A percentile compares a stretch with the other conserved stretches of the same genome.
These are phyloP conservation scores for Lagenidium sp. DNA, from an alignment of 352 stramenopile species.

Conservation along the genomic window DNA sequence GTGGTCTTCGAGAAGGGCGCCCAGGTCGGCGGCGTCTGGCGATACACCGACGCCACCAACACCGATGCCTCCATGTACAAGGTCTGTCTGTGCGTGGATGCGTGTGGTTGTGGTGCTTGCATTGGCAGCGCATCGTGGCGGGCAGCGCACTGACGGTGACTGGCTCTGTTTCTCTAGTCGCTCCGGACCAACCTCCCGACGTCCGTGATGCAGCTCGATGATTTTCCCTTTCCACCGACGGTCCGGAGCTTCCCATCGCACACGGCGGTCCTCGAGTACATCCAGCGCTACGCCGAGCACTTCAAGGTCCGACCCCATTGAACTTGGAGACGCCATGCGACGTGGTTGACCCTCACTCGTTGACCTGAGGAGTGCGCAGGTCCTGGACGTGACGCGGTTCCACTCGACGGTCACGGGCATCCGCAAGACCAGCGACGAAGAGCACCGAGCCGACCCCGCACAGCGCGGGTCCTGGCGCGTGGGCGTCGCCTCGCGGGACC, in stretches of 20 bases:
- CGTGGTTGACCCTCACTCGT: too few species aligned
- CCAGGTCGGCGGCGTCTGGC: conserved; percentile 68
- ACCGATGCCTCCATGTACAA: conserved; percentile 64
- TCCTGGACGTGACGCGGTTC: conserved; percentile 37
- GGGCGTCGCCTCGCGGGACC: conserved; percentile 21
- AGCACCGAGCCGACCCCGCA: neutral
- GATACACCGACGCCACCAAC: conserved; percentile 42
- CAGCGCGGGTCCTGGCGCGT: conserved; percentile 20
- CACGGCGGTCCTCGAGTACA: conserved; percentile 47
- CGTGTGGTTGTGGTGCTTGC: too few species aligned
- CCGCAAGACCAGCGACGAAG: conserved; percentile 16
- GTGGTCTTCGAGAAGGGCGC: conserved; percentile 65
- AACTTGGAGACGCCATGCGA: too few species aligned
- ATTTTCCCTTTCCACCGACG: conserved; percentile 50
- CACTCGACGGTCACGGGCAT: conserved; percentile 42
- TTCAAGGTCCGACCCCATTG: conserved; percentile 21
- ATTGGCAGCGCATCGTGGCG: too few species aligned
- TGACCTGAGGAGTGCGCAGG: conserved; percentile 5
- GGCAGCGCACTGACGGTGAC: too few species aligned
- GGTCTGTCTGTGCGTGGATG: conserved; percentile 19
- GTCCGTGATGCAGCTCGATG: conserved; percentile 68
- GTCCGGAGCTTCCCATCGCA: conserved; percentile 54
- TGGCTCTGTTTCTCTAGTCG: conserved; percentile 21
- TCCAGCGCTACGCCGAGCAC: conserved; percentile 53
- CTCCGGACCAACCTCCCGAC: conserved; percentile 75